Evolutionary conservation across 805 yeast genomes (phyloP), one percentile per base, ranked within the genome.

Genomic region (Nakazawaea siamensis): DNA sequence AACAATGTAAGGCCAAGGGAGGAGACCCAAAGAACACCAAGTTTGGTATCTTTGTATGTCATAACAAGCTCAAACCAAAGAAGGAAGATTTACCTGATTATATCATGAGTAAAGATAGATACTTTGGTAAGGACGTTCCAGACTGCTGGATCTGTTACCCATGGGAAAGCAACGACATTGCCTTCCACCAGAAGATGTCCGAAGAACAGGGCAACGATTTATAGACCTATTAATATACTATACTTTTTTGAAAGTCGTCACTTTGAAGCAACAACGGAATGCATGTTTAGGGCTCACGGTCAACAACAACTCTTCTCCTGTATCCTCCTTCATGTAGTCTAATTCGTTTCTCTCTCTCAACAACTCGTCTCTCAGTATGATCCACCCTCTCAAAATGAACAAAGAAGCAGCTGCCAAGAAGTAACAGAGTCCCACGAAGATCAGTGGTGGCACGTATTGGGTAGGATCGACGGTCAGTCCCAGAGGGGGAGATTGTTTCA

Each of bases 111-210:
- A 66, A 72, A 33, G 74, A 72, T 34, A 66, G 68, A 43, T 82
- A 82, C 57, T 73, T 79, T 45, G 87, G 86, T 14, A 72, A 80
- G 58, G 64, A 73, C 26, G 83, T 81, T 29, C 87, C 82, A 24
- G 92, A 83, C 50, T 66, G 67, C 39, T 82, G 94, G 94, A 81
- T 79, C 45, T 88, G 92, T 16, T 82, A 82, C 50, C 94, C 94
- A 30, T 82, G 94, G 94, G 92, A 82, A 54, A 70, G 81, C 14
- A 68, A 70, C 38, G 88, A 82, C 54, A 81, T 82, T 49, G 86
- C 78, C 17, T 64, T 60, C 54, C 92, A 82, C 47, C 80, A 83
- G 25, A 66, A 69, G 56, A 74, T 61, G 64, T 88, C 90, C 27
- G 66, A 76, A 43, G 73, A 70, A 48, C 92, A 82, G 60, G 88